These are phyloP conservation scores for Monilinia laxa DNA, from an alignment of 2,329 filamentous ascomycete species.

Conservation along the genomic window DNA sequence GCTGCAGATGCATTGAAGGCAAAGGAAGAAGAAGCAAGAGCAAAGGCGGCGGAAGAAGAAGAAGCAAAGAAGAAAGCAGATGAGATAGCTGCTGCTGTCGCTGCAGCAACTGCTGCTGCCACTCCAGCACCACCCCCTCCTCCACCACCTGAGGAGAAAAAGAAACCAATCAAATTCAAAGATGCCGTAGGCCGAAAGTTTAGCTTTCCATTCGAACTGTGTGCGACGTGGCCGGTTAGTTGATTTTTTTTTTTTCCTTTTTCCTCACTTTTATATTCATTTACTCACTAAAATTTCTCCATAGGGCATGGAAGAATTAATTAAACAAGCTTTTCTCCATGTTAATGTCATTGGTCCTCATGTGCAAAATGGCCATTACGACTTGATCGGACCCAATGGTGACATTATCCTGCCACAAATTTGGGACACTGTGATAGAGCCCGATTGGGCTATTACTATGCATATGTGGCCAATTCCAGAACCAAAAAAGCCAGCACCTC, in stretches of 20 bases:
- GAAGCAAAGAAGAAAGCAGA: constrained; percentile 44
- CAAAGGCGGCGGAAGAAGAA: constrained; percentile 51
- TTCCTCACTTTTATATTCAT: constrained; percentile 1
- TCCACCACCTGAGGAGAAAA: constrained; percentile 42
- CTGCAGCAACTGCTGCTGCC: constrained; percentile 47
- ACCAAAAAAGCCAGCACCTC: constrained; percentile 31
- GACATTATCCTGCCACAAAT: constrained; percentile 80
- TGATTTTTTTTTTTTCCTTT: neutral
- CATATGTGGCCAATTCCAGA: constrained; percentile 64
- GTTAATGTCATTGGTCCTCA: constrained; percentile 74
- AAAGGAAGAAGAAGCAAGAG: constrained; percentile 43
- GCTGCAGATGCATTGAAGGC: constrained; percentile 36
- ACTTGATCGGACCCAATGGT: constrained; percentile 73
- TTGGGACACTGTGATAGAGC: constrained; percentile 79
- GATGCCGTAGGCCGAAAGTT: constrained; percentile 90
- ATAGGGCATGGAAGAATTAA: constrained; percentile 82
- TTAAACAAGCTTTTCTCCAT: constrained; percentile 79
- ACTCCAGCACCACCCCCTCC: constrained; percentile 22
- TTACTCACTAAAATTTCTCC: constrained; percentile 33
- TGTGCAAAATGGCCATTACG: constrained; percentile 76
- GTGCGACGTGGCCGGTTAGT: constrained; percentile 78
- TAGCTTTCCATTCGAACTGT: constrained; percentile 84
- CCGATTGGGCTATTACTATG: constrained; percentile 72
- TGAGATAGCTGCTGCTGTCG: constrained; percentile 25
- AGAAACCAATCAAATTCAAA: constrained; percentile 79